A percentile compares a stretch with the other conserved stretches of the same genome.
Evolutionary conservation across 2,329 filamentous ascomycete species (phyloP).

Genomic region (Phyllosticta citrichinensis): DNA sequence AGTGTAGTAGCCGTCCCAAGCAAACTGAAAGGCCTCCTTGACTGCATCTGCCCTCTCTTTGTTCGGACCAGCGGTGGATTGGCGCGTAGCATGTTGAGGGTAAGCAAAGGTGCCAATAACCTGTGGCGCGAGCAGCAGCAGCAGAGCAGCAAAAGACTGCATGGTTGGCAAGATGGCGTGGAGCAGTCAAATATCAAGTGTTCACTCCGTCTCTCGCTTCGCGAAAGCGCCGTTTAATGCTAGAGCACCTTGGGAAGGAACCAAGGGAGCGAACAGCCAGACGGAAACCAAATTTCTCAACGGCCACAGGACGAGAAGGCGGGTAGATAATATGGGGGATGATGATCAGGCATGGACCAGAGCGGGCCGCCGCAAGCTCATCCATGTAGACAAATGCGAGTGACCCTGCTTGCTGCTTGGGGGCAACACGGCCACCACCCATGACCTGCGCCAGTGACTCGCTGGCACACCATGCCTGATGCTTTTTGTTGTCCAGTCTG

Average conservation of each 20-base stretch:
- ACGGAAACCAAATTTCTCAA: neutral
- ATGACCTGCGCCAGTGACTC: conserved; percentile 8
- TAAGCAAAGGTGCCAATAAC: neutral
- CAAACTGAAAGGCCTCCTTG: conserved; percentile 22
- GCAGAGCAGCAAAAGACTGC: neutral
- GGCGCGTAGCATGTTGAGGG: neutral
- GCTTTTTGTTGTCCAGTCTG: neutral
- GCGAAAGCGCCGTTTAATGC: neutral
- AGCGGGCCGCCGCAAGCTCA: neutral
- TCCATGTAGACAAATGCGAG: neutral
- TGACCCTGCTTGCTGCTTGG: neutral
- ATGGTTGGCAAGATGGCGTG: neutral
- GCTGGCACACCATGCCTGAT: neutral
- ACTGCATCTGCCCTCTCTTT: conserved; percentile 23
- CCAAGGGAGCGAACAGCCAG: neutral
- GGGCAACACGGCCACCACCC: neutral
- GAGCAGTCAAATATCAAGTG: neutral
- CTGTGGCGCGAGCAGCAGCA: neutral
- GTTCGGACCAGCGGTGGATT: neutral
- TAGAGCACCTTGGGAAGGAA: neutral
- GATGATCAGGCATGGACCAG: neutral
- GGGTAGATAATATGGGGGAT: neutral
- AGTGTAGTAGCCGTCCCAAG: conserved; percentile 47
- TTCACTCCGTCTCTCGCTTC: neutral
- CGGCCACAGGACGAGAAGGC: neutral